Percentiles rank a stretch among this genome's conserved stretches.
Conservation (phyloP, 305 asterid species). For the Fraxinus baroniana region DNA sequence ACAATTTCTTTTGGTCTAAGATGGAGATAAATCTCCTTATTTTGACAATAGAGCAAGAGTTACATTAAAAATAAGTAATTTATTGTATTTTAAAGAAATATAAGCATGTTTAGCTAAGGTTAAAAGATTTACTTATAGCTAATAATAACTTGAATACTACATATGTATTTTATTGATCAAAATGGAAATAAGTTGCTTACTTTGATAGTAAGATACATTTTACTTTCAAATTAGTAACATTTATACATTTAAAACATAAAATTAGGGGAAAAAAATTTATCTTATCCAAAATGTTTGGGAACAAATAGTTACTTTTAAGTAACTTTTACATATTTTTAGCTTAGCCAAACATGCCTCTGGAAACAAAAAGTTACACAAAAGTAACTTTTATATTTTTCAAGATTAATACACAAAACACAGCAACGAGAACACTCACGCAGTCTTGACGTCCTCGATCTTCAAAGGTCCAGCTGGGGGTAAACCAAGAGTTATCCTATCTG, state of each 20-base stretch:
- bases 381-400: background rate
- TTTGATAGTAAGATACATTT: background rate
- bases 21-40: background rate
- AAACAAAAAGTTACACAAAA: background rate
- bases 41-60: background rate
- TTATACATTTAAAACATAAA: background rate
- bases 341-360: background rate
- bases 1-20: background rate
- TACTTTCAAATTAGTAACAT: background rate
- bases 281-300: background rate
- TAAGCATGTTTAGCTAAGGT: background rate
- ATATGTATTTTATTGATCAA: background rate
- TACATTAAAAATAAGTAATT: background rate
- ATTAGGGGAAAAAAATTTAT: background rate
- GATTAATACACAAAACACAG: background rate
- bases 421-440: constrained; percentile 66
- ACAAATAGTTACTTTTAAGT: background rate
- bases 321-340: background rate
- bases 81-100: background rate
- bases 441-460: constrained; percentile 74
- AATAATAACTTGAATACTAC: background rate
- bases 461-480: constrained; percentile 69
- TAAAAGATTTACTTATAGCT: background rate
- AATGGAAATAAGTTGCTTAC: background rate
- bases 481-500: constrained; percentile 71